phyloP scores from a whole-genome alignment of 2,329 filamentous ascomycete species.

The Paraphaeosphaeria minitans region DNA sequence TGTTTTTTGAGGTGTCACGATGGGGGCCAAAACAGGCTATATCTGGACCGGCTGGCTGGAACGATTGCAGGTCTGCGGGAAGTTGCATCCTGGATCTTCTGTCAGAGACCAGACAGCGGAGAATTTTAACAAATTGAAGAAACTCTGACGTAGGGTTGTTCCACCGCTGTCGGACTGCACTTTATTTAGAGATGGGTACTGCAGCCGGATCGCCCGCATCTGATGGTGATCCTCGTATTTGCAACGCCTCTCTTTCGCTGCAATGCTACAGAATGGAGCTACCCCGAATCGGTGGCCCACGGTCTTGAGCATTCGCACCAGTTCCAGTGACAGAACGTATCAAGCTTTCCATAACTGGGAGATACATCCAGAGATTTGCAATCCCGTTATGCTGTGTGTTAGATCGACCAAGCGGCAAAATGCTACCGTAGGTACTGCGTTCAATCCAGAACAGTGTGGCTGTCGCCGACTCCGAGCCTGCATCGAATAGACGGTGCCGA shows the following conservation, averaged over 20 bases:
- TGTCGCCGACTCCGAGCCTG: not conserved
- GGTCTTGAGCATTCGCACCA: slow-evolving; percentile 1
- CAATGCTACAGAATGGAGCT: slow-evolving; percentile 2
- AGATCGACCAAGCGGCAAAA: not conserved
- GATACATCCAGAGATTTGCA: not conserved
- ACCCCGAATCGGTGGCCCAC: not conserved
- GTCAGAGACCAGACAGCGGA: slow-evolving; percentile 21
- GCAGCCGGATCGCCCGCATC: slow-evolving; percentile 12
- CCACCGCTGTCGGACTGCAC: slow-evolving; percentile 10
- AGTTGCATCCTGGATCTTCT: not conserved
- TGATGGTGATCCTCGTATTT: slow-evolving; percentile 9
- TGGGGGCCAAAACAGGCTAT: slow-evolving; percentile 19
- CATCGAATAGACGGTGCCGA: not conserved
- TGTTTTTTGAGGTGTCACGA: slow-evolving; percentile 15
- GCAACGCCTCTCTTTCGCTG: not conserved
- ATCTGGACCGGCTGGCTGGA: slow-evolving; percentile 16
- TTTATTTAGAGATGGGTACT: slow-evolving; percentile 12
- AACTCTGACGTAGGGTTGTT: slow-evolving; percentile 13
- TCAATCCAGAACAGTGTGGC: not conserved
- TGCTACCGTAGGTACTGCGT: not conserved
- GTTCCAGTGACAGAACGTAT: not conserved
- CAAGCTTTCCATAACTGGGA: not conserved
- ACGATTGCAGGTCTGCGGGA: slow-evolving; percentile 15
- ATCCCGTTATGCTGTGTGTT: not conserved
- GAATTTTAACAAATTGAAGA: slow-evolving; percentile 22